Percentiles rank a stretch among this genome's conserved stretches.
Conservation (phyloP, 1,284 basidiomycete species). For the Tilletia setariae region DNA sequence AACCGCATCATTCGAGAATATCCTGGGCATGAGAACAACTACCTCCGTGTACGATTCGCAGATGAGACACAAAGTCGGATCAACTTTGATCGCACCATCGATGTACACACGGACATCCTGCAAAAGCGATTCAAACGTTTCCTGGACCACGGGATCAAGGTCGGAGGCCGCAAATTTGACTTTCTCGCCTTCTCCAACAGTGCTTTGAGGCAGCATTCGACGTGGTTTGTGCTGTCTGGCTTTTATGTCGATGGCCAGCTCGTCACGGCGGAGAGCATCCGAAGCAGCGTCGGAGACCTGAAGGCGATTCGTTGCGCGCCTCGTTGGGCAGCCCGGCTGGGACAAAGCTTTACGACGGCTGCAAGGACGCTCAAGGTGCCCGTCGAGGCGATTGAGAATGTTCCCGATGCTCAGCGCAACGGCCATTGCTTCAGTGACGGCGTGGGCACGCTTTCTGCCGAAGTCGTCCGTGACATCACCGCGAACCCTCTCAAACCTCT, state of each 20-base stretch:
- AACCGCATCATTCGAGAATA: conserved; percentile 20
- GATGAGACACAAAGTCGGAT: conserved; percentile 71
- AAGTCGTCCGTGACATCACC: conserved; percentile 61
- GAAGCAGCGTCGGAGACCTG: conserved; percentile 30
- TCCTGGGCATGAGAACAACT: conserved; percentile 57
- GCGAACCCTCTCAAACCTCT: background rate
- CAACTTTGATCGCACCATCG: conserved; percentile 66
- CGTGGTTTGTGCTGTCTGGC: conserved; percentile 68
- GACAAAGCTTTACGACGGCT: conserved; percentile 11
- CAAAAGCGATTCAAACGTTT: conserved; percentile 64
- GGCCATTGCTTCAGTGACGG: conserved; percentile 64
- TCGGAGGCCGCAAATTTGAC: conserved; percentile 68
- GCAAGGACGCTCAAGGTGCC: background rate
- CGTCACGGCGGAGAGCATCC: conserved; percentile 28
- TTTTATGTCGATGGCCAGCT: conserved; percentile 63
- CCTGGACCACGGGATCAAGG: conserved; percentile 66
- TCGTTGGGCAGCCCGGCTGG: conserved; percentile 13
- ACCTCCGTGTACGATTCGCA: conserved; percentile 72
- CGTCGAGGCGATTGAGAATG: conserved; percentile 13
- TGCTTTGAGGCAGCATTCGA: conserved; percentile 67
- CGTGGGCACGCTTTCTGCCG: conserved; percentile 65
- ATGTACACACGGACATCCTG: conserved; percentile 62
- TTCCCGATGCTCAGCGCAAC: conserved; percentile 24
- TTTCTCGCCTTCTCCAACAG: conserved; percentile 73
- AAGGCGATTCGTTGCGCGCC: conserved; percentile 15